Base-by-base conservation (phyloP, 371 early-diverging fungal species). In the Cokeromyces recurvatus region DNA sequence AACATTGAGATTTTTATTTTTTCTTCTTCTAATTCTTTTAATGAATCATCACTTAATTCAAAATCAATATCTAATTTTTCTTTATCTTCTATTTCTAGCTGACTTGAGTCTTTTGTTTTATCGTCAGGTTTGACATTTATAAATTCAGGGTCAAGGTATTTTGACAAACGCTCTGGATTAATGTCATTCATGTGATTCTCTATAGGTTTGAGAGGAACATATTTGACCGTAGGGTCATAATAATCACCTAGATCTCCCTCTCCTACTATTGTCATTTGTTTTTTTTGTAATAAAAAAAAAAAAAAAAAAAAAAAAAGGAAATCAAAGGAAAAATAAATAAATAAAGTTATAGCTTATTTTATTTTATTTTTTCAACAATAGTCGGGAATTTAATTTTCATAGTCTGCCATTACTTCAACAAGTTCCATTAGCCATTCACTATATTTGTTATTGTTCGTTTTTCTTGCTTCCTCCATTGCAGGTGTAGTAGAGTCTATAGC, bases 351-450 rank as follows among this genome's bases (percentile, higher is more conserved):
- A n/a, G n/a, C n/a, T n/a, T n/a, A n/a, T n/a, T n/a, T n/a, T n/a
- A n/a, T n/a, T n/a, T n/a, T n/a, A n/a, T n/a, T n/a, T n/a, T n/a
- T n/a, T n/a, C n/a, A n/a, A n/a, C n/a, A n/a, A n/a, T n/a, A n/a
- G n/a, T n/a, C n/a, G n/a, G n/a, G n/a, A 27, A 29, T 7, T 36
- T 51, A 67, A 17, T 47, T 60, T 27, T 74, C 71, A 51, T 68
- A 64, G 21, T 66, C 63, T 20, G 62, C 68, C 71, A 75, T 71
- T 4, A 64, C 55, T 32, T 69, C 71, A 39, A 64, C 64, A n/a
- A 75, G 35, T 39, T 68, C 65, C 51, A 65, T 48, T 22, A 75
- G 36, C 69, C 71, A 75, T 53, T 69, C 69, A 24, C 62, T 67
- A 29, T 68, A 71, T 12, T 54, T 56, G 2, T 46, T 25, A 20